phyloP scores from a whole-genome alignment of 257 asterid genomes.

The Solanum peruvianum region DNA sequence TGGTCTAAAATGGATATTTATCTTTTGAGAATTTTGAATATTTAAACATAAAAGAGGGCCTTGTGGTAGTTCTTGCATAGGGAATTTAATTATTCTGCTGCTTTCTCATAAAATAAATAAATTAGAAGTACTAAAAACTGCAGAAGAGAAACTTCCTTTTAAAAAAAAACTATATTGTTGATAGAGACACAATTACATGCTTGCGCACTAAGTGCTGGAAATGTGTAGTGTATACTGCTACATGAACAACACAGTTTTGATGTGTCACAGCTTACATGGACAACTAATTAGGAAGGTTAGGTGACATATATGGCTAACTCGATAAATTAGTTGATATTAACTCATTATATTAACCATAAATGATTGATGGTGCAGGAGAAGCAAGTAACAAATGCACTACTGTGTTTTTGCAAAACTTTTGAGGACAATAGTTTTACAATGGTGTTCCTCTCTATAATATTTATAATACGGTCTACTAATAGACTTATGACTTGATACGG shows the following conservation, averaged over 20 bases:
- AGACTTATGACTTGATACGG: background rate
- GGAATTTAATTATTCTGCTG: background rate
- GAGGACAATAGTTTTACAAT: background rate
- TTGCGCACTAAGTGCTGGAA: background rate
- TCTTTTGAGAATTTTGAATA: background rate
- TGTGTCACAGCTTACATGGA: background rate
- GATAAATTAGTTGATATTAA: background rate
- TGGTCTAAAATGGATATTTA: background rate
- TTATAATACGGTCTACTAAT: background rate
- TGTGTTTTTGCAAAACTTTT: background rate
- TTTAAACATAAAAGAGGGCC: background rate
- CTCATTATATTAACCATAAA: background rate
- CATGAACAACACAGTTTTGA: background rate
- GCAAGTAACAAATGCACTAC: background rate
- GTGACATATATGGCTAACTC: background rate
- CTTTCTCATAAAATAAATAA: background rate
- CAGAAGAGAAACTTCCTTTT: background rate
- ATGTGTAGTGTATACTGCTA: background rate
- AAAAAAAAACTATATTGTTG: background rate
- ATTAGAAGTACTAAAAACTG: background rate
- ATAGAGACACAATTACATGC: background rate
- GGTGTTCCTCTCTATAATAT: background rate
- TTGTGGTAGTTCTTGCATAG: background rate
- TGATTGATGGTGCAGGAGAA: background rate
- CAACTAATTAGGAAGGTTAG: background rate